Evolutionary conservation across 805 yeast species (phyloP), one percentile per base, ranked within the genome.

Genomic region (Candida alai): DNA sequence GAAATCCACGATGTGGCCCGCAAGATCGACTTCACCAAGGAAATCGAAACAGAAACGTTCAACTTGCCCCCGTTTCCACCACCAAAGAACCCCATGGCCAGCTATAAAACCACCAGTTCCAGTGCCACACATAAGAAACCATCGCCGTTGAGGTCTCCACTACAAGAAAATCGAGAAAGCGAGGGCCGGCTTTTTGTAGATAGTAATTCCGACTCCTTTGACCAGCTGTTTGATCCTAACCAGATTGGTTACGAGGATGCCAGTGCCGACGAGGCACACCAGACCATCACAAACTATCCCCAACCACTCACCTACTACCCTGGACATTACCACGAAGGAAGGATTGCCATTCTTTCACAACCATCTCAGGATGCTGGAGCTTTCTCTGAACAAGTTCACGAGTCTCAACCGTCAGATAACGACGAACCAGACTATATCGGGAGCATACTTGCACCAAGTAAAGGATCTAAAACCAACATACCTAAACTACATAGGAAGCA

Each of bases 1-100:
- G n/a, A n/a, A n/a, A n/a, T n/a, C n/a, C n/a, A n/a, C n/a, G 45
- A 45, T 33, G 55, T 60, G 25, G 65, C 66, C 5, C 38, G 67
- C n/a, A 51, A 48, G 42, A 55, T 62, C 20, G 54, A 62, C 43
- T 62, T 62, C 33, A 58, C 58, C 2, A 60, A 60, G 25, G 59
- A 58, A 8, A n/a, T n/a, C n/a, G 63, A 57, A 27, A 56, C 60
- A 6, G 58, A 50, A 7, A 44, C 52, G 21, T 58, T 56, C 35
- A 55, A 51, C 24, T 40, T 59, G 16, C 51, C 60, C 3, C 67
- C 63, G 4, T 52, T 60, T 22, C 40, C 56, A 8, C 29, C 47
- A 22, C 25, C 49, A 4, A 38, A 49, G 9, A 45, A 43, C 27
- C 10, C 16, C 2, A 12, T 5, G 3, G 14, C 32, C 3, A 18